Percentiles rank a stretch among this genome's conserved stretches.
phyloP scores from a whole-genome alignment of 352 stramenopile species.

The Pythium guiyangense region DNA sequence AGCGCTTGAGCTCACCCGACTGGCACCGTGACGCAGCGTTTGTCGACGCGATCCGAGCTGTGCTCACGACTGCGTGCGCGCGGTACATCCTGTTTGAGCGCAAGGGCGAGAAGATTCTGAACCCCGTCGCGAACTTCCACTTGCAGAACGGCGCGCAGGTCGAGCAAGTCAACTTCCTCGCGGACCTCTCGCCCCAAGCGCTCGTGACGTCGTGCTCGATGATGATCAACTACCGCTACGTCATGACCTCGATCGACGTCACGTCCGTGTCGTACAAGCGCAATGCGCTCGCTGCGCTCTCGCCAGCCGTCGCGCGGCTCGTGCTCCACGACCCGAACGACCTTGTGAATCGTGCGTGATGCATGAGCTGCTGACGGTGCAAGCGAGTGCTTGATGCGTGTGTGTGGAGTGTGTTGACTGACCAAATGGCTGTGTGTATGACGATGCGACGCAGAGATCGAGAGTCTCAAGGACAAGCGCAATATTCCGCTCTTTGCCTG shows the following conservation, averaged over 20 bases:
- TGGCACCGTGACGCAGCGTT: conserved; percentile 54
- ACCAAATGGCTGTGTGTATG: conserved; percentile 4
- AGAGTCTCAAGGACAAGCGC: conserved; percentile 26
- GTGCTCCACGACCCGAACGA: conserved; percentile 45
- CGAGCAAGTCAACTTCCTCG: conserved; percentile 82
- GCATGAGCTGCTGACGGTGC: background rate
- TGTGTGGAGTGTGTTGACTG: too few species aligned
- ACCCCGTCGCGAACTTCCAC: conserved; percentile 83
- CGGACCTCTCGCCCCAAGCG: conserved; percentile 46
- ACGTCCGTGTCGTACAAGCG: conserved; percentile 82
- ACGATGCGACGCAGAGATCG: conserved; percentile 31
- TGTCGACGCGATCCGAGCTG: conserved; percentile 36
- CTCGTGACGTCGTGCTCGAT: conserved; percentile 48
- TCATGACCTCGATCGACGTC: conserved; percentile 71
- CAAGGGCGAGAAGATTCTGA: conserved; percentile 72
- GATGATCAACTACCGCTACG: conserved; percentile 90
- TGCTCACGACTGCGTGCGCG: conserved; percentile 55
- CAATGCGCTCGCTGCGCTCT: conserved; percentile 58
- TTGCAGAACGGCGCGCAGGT: conserved; percentile 83
- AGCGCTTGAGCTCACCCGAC: conserved; percentile 34
- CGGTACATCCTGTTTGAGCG: conserved; percentile 81
- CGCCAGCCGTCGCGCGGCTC: conserved; percentile 45
- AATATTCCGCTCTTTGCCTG: conserved; percentile 77
- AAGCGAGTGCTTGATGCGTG: too few species aligned
- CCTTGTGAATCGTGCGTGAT: conserved; percentile 56